Evolutionary conservation across 768 basidiomycete genomes (phyloP).

Genomic region (Mycena filopes): DNA sequence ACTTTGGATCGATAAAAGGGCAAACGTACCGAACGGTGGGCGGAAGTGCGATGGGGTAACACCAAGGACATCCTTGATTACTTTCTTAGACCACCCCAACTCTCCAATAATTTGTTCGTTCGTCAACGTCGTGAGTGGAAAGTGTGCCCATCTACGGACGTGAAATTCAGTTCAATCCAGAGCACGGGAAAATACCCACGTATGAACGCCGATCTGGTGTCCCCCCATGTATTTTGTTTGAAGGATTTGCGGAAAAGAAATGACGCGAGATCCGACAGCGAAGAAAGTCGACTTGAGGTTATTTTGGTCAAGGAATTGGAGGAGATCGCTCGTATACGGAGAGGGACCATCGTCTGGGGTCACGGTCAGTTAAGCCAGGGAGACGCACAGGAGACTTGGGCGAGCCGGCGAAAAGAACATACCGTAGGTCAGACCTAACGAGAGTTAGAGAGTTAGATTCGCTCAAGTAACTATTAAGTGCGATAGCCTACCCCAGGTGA

Average conservation of each 20-base stretch:
- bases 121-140: constrained; percentile 73
- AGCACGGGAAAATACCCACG: constrained; percentile 58
- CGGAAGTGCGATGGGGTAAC: constrained; percentile 84
- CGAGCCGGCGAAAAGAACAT: too few relatives aligned
- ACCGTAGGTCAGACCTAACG: constrained; percentile 36
- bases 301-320: constrained; percentile 72
- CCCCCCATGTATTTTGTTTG: constrained; percentile 80
- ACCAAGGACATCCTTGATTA: constrained; percentile 84
- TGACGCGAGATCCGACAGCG: constrained; percentile 82
- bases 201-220: constrained; percentile 81
- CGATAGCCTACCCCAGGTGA: constrained; percentile 57
- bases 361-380: too few relatives aligned
- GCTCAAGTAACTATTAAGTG: too few relatives aligned
- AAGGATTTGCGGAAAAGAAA: constrained; percentile 74
- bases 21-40: constrained; percentile 70
- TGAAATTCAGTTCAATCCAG: neutral
- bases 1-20: neutral
- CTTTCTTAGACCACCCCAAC: constrained; percentile 87
- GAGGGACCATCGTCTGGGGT: constrained; percentile 90
- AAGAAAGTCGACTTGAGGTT: constrained; percentile 88
- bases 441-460: neutral
- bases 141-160: constrained; percentile 50
- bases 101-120: constrained; percentile 90
- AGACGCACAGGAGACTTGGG: too few relatives aligned
- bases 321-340: constrained; percentile 77